Base-by-base conservation (phyloP, 768 basidiomycete genomes). In the Pulveroboletus sp. region DNA sequence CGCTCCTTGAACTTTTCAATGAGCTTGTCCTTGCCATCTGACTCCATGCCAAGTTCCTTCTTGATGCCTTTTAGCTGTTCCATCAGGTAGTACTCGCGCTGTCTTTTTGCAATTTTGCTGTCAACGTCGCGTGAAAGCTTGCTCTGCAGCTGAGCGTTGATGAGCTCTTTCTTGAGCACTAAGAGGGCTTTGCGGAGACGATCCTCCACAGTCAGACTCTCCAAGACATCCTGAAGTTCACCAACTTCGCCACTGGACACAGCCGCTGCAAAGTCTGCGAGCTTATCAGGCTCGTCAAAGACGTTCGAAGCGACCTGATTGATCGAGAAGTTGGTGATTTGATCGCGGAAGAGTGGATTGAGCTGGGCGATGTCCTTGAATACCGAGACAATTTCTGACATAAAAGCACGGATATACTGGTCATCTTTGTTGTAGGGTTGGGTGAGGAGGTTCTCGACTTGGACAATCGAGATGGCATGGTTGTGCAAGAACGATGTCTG, bases 341-440 rank as follows among this genome's bases (percentile, higher is more conserved):
- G 94, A 73, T 97, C 95, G 38, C 94, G 88, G 84, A 98, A 97
- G 57, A 97, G 82, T 2, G 93, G 93, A 69, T 96, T 95, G 38
- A 97, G 79, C 66, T 94, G 91, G 0, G 94, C 94, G 52, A 98
- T 96, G 64, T 97, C 94, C 75, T 98, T 98, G 81, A 98, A 97
- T 35, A 94, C 92, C 39, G 89, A 86, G 57, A 98, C 88, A 52
- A 98, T 92, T 70, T 98, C 95, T 38, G 86, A 86, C 82, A 93
- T 94, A 70, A 96, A 89, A 5, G 95, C 95, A 26, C 93, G 88
- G 58, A 95, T 86, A 67, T 94, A 88, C 66, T 96, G 93, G 70
- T 93, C 86, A 66, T 93, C 90, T 66, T 94, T 91, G 73, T 86
- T 83, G 74, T 86, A 94, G 0, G 91, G 82, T 54, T 85, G 80